phyloP scores from a whole-genome alignment of 805 yeast genomes.

The Hyphopichia homilentoma region DNA sequence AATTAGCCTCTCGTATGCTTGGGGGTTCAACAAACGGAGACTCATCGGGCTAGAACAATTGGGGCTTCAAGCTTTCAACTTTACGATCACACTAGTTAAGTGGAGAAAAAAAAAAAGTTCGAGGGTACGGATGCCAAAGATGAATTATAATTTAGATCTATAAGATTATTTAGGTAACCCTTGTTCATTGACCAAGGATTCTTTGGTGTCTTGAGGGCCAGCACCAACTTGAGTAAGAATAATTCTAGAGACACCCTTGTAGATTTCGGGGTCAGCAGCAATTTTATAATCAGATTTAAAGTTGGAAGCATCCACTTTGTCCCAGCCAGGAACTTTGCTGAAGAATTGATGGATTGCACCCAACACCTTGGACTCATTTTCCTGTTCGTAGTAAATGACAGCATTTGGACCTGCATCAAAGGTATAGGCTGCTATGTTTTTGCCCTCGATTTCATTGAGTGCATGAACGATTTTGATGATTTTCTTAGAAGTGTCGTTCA shows the following conservation, averaged over 20 bases:
- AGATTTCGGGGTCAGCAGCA: constrained; percentile 48
- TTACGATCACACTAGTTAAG: no score
- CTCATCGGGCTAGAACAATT: no score
- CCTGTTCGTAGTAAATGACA: constrained; percentile 80
- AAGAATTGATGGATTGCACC: constrained; percentile 65
- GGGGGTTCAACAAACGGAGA: no score
- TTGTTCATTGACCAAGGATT: constrained; percentile 50
- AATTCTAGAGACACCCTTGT: constrained; percentile 74
- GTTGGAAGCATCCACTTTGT: constrained; percentile 18
- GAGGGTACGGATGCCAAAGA: no score
- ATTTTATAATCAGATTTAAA: constrained; percentile 15
- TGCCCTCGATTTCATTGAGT: constrained; percentile 65
- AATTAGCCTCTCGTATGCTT: no score
- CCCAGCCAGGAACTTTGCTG: constrained; percentile 67
- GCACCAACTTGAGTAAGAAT: constrained; percentile 84
- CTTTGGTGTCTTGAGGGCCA: constrained; percentile 69
- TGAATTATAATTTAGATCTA: no score
- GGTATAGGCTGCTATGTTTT: constrained; percentile 88
- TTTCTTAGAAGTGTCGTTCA: constrained; percentile 85
- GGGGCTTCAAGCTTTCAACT: no score
- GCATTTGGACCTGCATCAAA: constrained; percentile 99
- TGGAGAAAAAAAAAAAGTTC: no score
- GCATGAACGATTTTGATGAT: constrained; percentile 75
- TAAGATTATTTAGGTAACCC: constrained; percentile 76
- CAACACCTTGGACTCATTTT: constrained; percentile 70